These are phyloP conservation scores for Pezicula rhizophila DNA, from an alignment of 2,329 filamentous ascomycete genomes.

Conservation along the genomic window DNA sequence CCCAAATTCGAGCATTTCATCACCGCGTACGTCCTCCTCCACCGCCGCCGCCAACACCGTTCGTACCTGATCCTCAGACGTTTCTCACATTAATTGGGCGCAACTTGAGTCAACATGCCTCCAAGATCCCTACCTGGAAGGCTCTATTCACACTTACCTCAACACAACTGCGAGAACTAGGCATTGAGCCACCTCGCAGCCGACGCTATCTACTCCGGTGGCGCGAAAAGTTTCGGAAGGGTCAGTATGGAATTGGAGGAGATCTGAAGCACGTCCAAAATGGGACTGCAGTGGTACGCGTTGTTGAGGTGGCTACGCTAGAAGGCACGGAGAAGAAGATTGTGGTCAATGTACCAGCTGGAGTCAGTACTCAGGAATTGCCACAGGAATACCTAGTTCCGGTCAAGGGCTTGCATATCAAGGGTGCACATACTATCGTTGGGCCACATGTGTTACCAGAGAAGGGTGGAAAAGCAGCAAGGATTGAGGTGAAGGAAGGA, in stretches of 20 bases:
- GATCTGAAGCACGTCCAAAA: conserved; percentile 67
- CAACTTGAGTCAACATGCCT: conserved; percentile 70
- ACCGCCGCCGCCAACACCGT: conserved; percentile 69
- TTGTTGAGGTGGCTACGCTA: conserved; percentile 32
- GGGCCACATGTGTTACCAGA: conserved; percentile 70
- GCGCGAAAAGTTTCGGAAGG: conserved; percentile 77
- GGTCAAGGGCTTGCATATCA: conserved; percentile 61
- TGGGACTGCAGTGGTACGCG: conserved; percentile 45
- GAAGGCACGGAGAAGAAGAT: conserved; percentile 8
- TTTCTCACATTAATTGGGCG: conserved; percentile 92
- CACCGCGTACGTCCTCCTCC: conserved; percentile 30
- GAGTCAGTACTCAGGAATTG: conserved; percentile 41
- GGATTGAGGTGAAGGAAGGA: conserved; percentile 70
- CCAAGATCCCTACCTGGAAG: conserved; percentile 88
- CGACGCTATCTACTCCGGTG: conserved; percentile 82
- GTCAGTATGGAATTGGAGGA: conserved; percentile 73
- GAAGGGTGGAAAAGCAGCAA: conserved; percentile 58
- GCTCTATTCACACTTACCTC: conserved; percentile 79
- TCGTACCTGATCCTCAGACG: conserved; percentile 77
- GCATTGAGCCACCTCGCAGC: conserved; percentile 77
- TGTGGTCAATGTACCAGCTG: background rate
- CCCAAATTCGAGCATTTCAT: conserved; percentile 33
- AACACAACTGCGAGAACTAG: conserved; percentile 71
- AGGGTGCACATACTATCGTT: conserved; percentile 61
- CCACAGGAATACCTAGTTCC: conserved; percentile 50